phyloP scores from a whole-genome alignment of 441 rosid genomes.

The Pelargonium myrrhifolium region DNA sequence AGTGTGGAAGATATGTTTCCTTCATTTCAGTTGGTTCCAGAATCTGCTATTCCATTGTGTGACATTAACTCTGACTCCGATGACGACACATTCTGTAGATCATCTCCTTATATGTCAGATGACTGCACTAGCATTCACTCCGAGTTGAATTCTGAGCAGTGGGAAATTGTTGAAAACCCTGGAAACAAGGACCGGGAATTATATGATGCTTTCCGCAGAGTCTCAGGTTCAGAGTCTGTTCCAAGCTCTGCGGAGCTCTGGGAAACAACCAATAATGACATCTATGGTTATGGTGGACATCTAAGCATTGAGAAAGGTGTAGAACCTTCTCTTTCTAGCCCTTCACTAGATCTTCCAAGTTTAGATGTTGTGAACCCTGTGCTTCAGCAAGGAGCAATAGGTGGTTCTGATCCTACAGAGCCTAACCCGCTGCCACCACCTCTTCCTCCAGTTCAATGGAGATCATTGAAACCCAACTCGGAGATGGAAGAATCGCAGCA shows the following conservation, averaged over 20 bases:
- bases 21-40: slow-evolving; percentile 86
- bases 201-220: slow-evolving; percentile 33
- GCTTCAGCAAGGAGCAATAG: not conserved
- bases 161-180: slow-evolving; percentile 61
- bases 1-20: slow-evolving; percentile 45
- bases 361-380: not conserved
- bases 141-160: slow-evolving; percentile 68
- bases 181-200: slow-evolving; percentile 39
- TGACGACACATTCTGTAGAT: slow-evolving; percentile 77
- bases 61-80: slow-evolving; percentile 52
- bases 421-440: slow-evolving; percentile 59
- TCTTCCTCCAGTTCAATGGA: slow-evolving; percentile 68
- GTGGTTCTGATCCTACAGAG: slow-evolving; percentile 22
- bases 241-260: slow-evolving; percentile 13
- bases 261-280: not conserved
- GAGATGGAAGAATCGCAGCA: slow-evolving; percentile 29
- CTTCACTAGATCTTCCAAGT: not conserved
- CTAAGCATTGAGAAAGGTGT: not conserved
- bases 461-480: slow-evolving; percentile 34
- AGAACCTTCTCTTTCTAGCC: not conserved
- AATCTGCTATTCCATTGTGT: slow-evolving; percentile 31
- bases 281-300: not conserved
- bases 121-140: slow-evolving; percentile 53
- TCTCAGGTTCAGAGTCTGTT: not conserved
- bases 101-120: slow-evolving; percentile 66